Evolutionary conservation across 495 filamentous ascomycete species (phyloP), one percentile per base, ranked within the genome.

Genomic region (Beverwykella pulmonaria): DNA sequence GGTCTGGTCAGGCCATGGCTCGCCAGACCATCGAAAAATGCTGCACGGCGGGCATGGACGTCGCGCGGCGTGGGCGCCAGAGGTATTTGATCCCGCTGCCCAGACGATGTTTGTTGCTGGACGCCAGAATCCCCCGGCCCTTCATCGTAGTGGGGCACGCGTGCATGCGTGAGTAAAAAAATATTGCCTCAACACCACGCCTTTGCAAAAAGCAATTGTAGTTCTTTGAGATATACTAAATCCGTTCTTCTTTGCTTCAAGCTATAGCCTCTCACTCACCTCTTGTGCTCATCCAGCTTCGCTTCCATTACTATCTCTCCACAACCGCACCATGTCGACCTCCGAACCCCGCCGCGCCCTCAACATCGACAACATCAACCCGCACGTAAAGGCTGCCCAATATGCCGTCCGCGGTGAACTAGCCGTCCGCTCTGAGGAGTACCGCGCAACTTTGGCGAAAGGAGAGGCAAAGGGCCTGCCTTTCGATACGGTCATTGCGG

Each of bases 331-430:
- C 62, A 86, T 91, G 83, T 85, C 88, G 55, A 75, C 81, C 62
- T 81, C 83, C 15, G 60, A 80, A 14, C 64, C 77, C 48, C 80
- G 79, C 67, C 82, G 82, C 63, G 85, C 89, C 47, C 83, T 98
- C 63, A 90, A 83, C 74, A 79, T 92, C 66, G 81, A 90, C 78
- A 97, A 96, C 80, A 96, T 98, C 82, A 98, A 98, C 79, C 90
- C 85, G 10, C 83, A 93, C 74, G 84, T 97, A 65, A 83, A 83
- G 74, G 83, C 84, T 39, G 94, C 94, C 70, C 88, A 97, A 78
- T 98, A 98, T 80, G 94, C 95, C 68, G 94, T 98, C 57, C 91
- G 95, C 70, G 94, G 94, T 73, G 94, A 97, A 76, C 85, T 98
- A 63, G 93, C 94, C 56, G 87, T 91, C 65, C 90, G 88, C 76